Conservation (phyloP, 495 filamentous ascomycete species). For the Penicillium malachiteum region DNA sequence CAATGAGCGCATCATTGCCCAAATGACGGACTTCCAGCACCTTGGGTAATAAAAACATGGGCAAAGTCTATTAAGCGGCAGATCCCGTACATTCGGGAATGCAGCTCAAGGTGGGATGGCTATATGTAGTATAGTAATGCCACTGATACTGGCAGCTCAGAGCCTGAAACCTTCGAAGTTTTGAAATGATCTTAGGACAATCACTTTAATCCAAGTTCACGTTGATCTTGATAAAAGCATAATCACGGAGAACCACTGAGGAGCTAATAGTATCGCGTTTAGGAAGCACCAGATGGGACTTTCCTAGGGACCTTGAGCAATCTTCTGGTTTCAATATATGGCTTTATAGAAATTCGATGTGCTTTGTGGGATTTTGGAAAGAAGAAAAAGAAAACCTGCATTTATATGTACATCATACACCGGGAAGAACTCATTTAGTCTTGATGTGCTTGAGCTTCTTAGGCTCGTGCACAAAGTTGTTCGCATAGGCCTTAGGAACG, state of each 20-base stretch:
- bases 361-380: neutral
- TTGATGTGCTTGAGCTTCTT: slow-evolving; percentile 88
- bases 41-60: neutral
- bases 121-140: too few relatives aligned
- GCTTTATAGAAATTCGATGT: neutral
- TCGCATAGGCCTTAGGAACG: slow-evolving; percentile 90
- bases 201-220: too few relatives aligned
- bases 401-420: slow-evolving; percentile 49
- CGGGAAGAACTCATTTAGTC: slow-evolving; percentile 68
- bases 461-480: slow-evolving; percentile 84
- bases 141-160: too few relatives aligned
- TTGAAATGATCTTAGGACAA: too few relatives aligned
- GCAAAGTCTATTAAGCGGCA: neutral
- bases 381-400: slow-evolving; percentile 23
- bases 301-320: too few relatives aligned
- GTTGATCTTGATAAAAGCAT: too few relatives aligned
- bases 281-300: too few relatives aligned
- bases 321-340: neutral
- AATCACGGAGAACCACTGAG: too few relatives aligned
- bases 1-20: neutral
- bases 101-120: neutral
- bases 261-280: too few relatives aligned
- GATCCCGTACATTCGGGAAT: neutral
- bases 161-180: too few relatives aligned
- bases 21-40: neutral